phyloP scores from a whole-genome alignment of 805 yeast genomes.

The Debaryomyces maramus region DNA sequence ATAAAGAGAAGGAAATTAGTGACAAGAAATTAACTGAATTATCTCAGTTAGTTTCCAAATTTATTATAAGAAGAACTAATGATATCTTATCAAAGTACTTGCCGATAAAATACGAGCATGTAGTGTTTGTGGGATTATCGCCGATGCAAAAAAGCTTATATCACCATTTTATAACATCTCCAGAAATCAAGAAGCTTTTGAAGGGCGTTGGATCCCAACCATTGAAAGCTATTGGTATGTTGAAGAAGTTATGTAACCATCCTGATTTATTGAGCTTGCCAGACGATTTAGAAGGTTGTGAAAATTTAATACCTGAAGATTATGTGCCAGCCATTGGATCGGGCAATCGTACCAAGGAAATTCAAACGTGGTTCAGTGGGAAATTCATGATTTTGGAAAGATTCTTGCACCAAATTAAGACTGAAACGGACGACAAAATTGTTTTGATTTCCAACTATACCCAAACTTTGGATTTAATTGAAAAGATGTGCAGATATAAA shows the following conservation, averaged over 20 bases:
- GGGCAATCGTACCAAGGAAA: conserved; percentile 63
- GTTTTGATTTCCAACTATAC: conserved; percentile 94
- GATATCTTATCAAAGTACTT: conserved; percentile 91
- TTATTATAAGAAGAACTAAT: conserved; percentile 92
- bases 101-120: conserved; percentile 96
- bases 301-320: conserved; percentile 68
- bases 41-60: conserved; percentile 75
- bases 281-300: conserved; percentile 73
- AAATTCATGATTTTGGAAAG: conserved; percentile 83
- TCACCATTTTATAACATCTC: conserved; percentile 71
- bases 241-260: conserved; percentile 91
- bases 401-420: conserved; percentile 71
- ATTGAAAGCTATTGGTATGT: conserved; percentile 80
- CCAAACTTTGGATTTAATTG: conserved; percentile 88
- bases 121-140: conserved; percentile 83
- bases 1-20: conserved; percentile 69
- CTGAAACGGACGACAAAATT: conserved; percentile 90
- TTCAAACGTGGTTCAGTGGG: conserved; percentile 82
- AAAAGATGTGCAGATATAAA: conserved; percentile 73
- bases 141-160: conserved; percentile 76
- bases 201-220: conserved; percentile 77
- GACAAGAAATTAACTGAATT: conserved; percentile 68
- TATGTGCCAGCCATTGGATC: conserved; percentile 48
- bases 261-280: conserved; percentile 82
- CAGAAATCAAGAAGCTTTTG: conserved; percentile 68